Conservation (phyloP, 1,139 yeast genomes). For the Pichia cactophila region DNA sequence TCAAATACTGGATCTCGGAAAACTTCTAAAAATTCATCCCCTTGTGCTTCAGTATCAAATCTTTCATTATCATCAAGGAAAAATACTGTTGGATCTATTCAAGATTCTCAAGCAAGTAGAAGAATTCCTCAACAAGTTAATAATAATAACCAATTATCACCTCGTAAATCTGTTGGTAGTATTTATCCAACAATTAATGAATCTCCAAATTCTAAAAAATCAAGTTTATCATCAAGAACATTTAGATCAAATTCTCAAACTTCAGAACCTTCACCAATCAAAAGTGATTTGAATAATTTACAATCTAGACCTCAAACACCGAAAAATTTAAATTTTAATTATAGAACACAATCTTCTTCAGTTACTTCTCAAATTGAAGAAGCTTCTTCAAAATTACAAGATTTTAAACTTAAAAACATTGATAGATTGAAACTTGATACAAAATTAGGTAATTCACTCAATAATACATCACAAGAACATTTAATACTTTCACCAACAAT, state of each 20-base stretch:
- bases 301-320: slow-evolving; percentile 10
- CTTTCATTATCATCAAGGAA: not conserved
- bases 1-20: slow-evolving; percentile 12
- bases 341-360: slow-evolving; percentile 9
- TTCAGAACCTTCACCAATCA: slow-evolving; percentile 22
- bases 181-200: slow-evolving; percentile 8
- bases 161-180: slow-evolving; percentile 8
- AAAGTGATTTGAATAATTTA: slow-evolving; percentile 6
- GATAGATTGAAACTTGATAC: slow-evolving; percentile 23
- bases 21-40: slow-evolving; percentile 21
- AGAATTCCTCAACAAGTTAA: slow-evolving; percentile 1
- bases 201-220: slow-evolving; percentile 24
- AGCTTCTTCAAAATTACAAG: slow-evolving; percentile 23
- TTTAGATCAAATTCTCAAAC: slow-evolving; percentile 25
- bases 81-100: slow-evolving; percentile 3
- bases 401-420: slow-evolving; percentile 23
- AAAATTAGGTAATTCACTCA: slow-evolving; percentile 21
- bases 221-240: slow-evolving; percentile 26
- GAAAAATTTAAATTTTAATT: slow-evolving; percentile 1
- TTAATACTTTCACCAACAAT: slow-evolving; percentile 8
- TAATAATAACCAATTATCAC: slow-evolving; percentile 3
- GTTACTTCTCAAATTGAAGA: slow-evolving; percentile 18
- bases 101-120: slow-evolving; percentile 2
- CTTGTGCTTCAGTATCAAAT: slow-evolving; percentile 9
- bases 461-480: slow-evolving; percentile 21